phyloP scores from a whole-genome alignment of 1,139 yeast species.

The Hanseniaspora sp. region DNA sequence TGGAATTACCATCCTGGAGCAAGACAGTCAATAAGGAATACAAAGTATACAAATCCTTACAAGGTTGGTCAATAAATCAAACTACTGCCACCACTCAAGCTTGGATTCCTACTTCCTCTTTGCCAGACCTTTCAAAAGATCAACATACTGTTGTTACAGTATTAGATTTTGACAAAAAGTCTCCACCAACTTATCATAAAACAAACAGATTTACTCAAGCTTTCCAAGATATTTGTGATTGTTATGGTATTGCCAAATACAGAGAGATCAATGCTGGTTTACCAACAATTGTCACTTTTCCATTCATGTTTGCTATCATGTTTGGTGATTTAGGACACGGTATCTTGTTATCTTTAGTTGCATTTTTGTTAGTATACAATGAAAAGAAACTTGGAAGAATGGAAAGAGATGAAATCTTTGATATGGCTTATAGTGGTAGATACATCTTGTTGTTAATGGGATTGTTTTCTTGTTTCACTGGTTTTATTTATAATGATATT shows the following conservation, averaged over 20 bases:
- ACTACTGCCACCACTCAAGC: conserved; percentile 89
- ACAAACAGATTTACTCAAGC: conserved; percentile 88
- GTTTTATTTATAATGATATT: conserved; percentile 82
- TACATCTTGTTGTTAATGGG: conserved; percentile 90
- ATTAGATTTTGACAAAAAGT: conserved; percentile 44
- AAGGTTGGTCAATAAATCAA: conserved; percentile 59
- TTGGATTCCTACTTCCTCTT: conserved; percentile 66
- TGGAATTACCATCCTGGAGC: conserved; percentile 59
- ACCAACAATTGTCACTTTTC: conserved; percentile 90
- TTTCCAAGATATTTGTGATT: conserved; percentile 87
- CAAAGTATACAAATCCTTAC: conserved; percentile 61
- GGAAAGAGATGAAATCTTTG: conserved; percentile 85
- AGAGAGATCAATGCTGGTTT: conserved; percentile 94
- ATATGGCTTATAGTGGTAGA: conserved; percentile 90
- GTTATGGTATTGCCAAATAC: conserved; percentile 87
- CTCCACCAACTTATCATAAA: conserved; percentile 88
- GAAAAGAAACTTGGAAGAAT: conserved; percentile 54
- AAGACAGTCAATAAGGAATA: conserved; percentile 61
- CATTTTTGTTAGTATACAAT: conserved; percentile 54
- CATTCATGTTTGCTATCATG: conserved; percentile 98
- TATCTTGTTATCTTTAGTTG: conserved; percentile 61
- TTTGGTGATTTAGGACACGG: conserved; percentile 99
- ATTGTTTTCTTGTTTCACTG: conserved; percentile 81
- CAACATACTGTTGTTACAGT: conserved; percentile 44
- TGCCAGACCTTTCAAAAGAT: conserved; percentile 36